A percentile compares a stretch with the other conserved stretches of the same genome.
Conservation (phyloP, 2,329 filamentous ascomycete genomes). For the Fusarium circinatum region DNA sequence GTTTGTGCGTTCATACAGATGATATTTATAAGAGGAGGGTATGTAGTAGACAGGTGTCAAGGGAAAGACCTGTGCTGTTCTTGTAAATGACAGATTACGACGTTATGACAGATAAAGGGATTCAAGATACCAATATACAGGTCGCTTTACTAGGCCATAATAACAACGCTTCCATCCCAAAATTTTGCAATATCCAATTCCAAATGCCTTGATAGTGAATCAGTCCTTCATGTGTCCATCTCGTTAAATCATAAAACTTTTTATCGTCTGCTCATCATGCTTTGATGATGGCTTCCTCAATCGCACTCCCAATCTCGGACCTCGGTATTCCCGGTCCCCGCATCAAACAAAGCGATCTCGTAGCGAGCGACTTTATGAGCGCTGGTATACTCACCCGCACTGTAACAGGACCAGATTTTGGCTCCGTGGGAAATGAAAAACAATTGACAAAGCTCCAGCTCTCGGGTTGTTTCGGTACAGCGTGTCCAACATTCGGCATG, state of each 20-base stretch:
- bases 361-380: conserved; percentile 34
- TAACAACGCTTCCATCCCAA: conserved; percentile 14
- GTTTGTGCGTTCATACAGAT: not conserved
- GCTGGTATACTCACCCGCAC: conserved; percentile 31
- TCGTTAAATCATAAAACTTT: not conserved
- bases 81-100: conserved; percentile 36
- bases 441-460: conserved; percentile 45
- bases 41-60: not conserved
- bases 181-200: not conserved
- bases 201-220: not conserved
- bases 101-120: conserved; percentile 34
- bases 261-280: not conserved
- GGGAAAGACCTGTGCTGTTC: not conserved
- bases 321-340: conserved; percentile 41
- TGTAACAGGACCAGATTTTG: conserved; percentile 18
- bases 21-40: not conserved
- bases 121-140: conserved; percentile 37
- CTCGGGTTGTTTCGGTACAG: conserved; percentile 32
- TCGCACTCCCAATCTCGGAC: conserved; percentile 40
- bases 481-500: not conserved
- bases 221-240: not conserved
- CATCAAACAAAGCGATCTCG: conserved; percentile 35
- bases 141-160: conserved; percentile 21
- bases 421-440: conserved; percentile 32
- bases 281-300: conserved; percentile 38